phyloP scores from a whole-genome alignment of 345 rosid species.

The Xanthoceras sorbifolium region DNA sequence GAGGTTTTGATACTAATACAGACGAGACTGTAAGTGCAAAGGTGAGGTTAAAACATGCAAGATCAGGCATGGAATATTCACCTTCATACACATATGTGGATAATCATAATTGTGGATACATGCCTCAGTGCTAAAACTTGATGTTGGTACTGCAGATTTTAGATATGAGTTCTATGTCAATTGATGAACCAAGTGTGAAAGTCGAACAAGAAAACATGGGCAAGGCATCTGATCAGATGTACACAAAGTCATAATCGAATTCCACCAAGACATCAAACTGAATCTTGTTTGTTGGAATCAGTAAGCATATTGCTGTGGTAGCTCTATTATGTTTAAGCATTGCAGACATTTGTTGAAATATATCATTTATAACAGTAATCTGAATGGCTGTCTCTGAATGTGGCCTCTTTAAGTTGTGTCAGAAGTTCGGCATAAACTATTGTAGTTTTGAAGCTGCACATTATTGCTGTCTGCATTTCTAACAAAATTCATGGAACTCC shows the following conservation, averaged over 20 bases:
- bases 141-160: conserved; percentile 42
- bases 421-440: neutral
- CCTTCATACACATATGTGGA: neutral
- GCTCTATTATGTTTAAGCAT: neutral
- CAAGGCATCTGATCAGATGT: conserved; percentile 56
- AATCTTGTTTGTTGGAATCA: neutral
- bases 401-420: neutral
- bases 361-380: neutral
- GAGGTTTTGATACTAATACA: conserved; percentile 47
- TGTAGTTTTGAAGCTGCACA: neutral
- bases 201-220: conserved; percentile 60
- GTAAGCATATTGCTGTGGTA: neutral
- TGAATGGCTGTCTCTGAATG: neutral
- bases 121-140: neutral
- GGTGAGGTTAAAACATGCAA: conserved; percentile 36
- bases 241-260: conserved; percentile 43
- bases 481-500: neutral
- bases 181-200: conserved; percentile 66
- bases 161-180: conserved; percentile 51
- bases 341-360: neutral
- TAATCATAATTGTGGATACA: neutral
- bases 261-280: neutral
- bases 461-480: neutral
- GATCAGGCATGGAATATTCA: neutral
- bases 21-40: conserved; percentile 58